Base-by-base conservation (phyloP, 2,329 filamentous ascomycete species). In the Botrytis byssoidea region DNA sequence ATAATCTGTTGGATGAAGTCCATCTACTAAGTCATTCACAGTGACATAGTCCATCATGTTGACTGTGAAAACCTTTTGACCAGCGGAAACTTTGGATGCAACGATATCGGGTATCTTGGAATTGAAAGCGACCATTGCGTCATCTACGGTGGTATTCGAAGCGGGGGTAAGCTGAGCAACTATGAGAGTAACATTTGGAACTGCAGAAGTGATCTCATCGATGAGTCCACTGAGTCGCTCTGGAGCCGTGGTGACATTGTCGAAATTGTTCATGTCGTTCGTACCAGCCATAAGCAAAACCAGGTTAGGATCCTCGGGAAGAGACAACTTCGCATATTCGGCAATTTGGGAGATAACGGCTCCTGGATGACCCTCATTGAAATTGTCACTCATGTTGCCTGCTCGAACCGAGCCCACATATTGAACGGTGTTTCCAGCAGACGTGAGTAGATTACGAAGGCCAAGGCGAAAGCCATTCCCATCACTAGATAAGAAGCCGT, bases 391-490 rank as follows among this genome's bases (percentile, higher is more conserved):
- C 81, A 82, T 82, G 67, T 77, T 76, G 4, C 82, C 82, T 12
- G 78, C 79, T n/a, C 68, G 73, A 25, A 78, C 75, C 20, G 80
- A 80, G 25, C 82, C 82, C 55, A 83, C 77, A 75, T 81, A 82
- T 57, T 78, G 70, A n/a, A 80, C 75, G 0, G 77, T 70, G 12
- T 78, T 78, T 16, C 67, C 74, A 14, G 65, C 63, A 18, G 75
- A 74, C 29, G 77, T 63, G 32, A 83, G 79, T 16, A 76, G 55
- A 32, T 76, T 72, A 44, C 77, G 71, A 1, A 84, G 78, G 29
- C 77, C 67, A 4, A 75, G 73, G 42, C 83, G 82, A 73, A 84
- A 85, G 10, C 83, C 83, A 74, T 85, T 85, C 2, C 80, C 80
- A 60, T 78, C 78, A 14, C 48, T 74, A 46, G 59, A 74, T 64